These are phyloP conservation scores for Erodium moschatum DNA, from an alignment of 441 rosid genomes.

Conservation along the genomic window DNA sequence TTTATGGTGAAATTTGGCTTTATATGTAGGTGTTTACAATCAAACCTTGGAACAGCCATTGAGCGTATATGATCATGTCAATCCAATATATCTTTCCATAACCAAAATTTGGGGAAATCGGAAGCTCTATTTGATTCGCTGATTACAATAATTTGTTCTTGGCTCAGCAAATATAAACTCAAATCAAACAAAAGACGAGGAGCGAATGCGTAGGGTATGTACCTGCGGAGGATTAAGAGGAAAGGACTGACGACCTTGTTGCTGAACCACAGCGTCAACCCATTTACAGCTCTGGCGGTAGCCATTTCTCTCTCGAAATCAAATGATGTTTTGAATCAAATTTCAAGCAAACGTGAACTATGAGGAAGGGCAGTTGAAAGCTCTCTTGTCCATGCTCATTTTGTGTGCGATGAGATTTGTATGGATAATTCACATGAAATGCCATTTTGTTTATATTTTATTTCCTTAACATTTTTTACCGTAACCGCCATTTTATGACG, in stretches of 20 bases:
- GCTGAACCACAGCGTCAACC: conserved; percentile 43
- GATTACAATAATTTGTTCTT: background rate
- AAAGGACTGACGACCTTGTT: conserved; percentile 66
- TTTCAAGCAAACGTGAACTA: background rate
- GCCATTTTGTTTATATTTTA: too few species aligned
- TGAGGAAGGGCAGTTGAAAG: too few species aligned
- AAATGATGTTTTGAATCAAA: background rate
- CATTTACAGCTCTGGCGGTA: conserved; percentile 10
- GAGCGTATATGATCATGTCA: too few species aligned
- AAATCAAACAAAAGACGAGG: background rate
- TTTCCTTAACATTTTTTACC: too few species aligned
- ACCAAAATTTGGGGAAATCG: background rate
- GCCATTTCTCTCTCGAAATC: background rate
- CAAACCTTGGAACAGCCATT: too few species aligned
- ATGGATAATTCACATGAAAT: too few species aligned
- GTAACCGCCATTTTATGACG: too few species aligned
- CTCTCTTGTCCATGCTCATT: too few species aligned
- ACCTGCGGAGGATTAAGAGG: conserved; percentile 70
- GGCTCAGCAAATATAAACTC: background rate
- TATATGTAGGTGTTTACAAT: too few species aligned
- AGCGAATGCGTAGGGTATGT: conserved; percentile 3
- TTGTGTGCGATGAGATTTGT: too few species aligned
- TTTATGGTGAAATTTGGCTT: too few species aligned
- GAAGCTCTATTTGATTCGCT: background rate
- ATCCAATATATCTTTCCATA: too few species aligned